Evolutionary conservation across 768 basidiomycete genomes (phyloP), one percentile per base, ranked within the genome.

Genomic region (Boletus huronensis): DNA sequence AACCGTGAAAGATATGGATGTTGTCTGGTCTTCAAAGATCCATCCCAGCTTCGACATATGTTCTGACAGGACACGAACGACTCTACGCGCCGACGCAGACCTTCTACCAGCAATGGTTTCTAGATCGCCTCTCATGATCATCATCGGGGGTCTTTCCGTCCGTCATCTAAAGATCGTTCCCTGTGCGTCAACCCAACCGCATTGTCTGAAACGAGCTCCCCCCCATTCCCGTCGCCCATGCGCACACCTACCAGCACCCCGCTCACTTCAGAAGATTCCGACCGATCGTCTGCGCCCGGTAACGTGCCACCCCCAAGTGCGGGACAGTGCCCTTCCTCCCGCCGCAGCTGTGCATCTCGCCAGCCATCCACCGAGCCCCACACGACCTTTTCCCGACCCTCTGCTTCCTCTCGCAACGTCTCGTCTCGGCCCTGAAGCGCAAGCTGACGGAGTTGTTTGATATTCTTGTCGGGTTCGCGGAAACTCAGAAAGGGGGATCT

Each of bases 351-450:
- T 6, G 9, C 35, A 14, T 54, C 56, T 5, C 43, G 32, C 51
- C 17, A 48, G 0, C 43, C 31, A 16, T 59, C 54, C n/a, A 48
- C 58, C 19, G 25, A 47, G 0, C 72, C 70, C 66, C 69, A 74
- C 21, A 81, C 77, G 56, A 81, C 68, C 64, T 79, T 82, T 28
- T 74, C 75, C 62, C 69, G 74, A 0, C 79, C 81, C 42, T 65
- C 71, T 29, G 78, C 73, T 34, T 65, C 65, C 50, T 75, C 54
- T n/a, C 67, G 60, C 47, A 74, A 62, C 3, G 75, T 75, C 42
- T 80, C 72, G 43, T 67, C 58, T 25, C 74, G 71, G 0, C 84
- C 85, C 17, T 70, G 64, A 29, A 74, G 66, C 7, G 85, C 78
- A 26, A 86, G 58, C 50, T 62, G 62, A 10, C 86, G 75, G 36